Evolutionary conservation across 352 stramenopile genomes (phyloP).

Genomic region (Pythium sp.): DNA sequence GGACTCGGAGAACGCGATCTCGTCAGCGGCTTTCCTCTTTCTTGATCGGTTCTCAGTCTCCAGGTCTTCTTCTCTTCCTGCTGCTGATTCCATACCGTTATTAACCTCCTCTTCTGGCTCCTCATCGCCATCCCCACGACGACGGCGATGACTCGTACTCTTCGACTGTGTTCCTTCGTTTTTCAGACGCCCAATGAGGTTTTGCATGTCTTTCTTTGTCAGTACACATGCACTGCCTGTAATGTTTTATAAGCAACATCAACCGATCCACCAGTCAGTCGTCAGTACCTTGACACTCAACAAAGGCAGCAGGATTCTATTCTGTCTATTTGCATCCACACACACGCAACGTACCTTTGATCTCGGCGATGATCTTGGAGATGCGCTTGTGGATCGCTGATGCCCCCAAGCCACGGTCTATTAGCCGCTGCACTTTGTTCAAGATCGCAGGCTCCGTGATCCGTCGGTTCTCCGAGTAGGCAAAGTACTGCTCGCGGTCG

Average conservation of each 20-base stretch:
- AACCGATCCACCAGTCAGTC: no score
- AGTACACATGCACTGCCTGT: neutral
- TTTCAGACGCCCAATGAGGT: constrained; percentile 1
- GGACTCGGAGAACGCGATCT: neutral
- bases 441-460: neutral
- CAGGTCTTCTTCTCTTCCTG: neutral
- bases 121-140: neutral
- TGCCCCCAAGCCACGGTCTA: neutral
- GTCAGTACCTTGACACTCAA: no score
- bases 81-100: no score
- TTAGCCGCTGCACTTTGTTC: neutral
- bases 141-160: no score
- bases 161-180: no score
- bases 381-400: neutral
- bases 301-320: no score
- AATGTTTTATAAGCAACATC: no score
- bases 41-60: neutral
- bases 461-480: neutral
- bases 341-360: neutral
- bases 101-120: neutral
- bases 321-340: no score
- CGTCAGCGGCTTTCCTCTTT: constrained; percentile 1
- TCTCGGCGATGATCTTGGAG: neutral
- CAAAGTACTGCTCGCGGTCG: neutral
- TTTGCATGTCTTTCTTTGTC: constrained; percentile 1